phyloP scores from a whole-genome alignment of 2,329 filamentous ascomycete species.

The Fusarium sp. region DNA sequence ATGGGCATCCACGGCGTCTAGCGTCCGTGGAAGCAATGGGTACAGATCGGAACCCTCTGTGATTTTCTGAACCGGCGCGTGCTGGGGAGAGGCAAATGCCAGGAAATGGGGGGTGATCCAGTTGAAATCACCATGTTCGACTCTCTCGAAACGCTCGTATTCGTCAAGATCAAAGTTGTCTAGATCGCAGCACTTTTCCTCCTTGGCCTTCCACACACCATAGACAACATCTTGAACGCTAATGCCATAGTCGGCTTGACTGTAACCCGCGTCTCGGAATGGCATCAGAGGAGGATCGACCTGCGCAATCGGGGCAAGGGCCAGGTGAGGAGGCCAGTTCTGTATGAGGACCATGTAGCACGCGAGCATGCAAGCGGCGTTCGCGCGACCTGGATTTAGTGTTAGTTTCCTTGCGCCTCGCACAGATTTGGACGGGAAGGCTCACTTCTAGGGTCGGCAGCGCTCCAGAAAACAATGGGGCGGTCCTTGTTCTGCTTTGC shows the following conservation, averaged over 20 bases:
- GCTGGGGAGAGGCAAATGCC: conserved; percentile 94
- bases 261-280: conserved; percentile 97
- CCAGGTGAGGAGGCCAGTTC: conserved; percentile 95
- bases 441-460: conserved; percentile 88
- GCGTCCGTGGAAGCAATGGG: conserved; percentile 76
- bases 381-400: conserved; percentile 74
- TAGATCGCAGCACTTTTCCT: conserved; percentile 88
- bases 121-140: conserved; percentile 99
- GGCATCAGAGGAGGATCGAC: conserved; percentile 98
- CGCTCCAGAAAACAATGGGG: conserved; percentile 96
- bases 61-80: conserved; percentile 78
- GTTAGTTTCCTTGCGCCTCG: conserved; percentile 22
- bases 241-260: conserved; percentile 94
- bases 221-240: conserved; percentile 98
- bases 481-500: conserved; percentile 90
- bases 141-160: conserved; percentile 94
- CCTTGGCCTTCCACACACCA: conserved; percentile 98
- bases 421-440: conserved; percentile 34
- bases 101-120: conserved; percentile 97
- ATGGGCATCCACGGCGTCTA: conserved; percentile 75
- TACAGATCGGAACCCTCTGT: conserved; percentile 77
- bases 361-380: conserved; percentile 92
- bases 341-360: conserved; percentile 99
- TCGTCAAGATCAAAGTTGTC: conserved; percentile 96
- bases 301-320: conserved; percentile 93